phyloP scores from a whole-genome alignment of 1,284 basidiomycete species.

The Blastosporella zonata region DNA sequence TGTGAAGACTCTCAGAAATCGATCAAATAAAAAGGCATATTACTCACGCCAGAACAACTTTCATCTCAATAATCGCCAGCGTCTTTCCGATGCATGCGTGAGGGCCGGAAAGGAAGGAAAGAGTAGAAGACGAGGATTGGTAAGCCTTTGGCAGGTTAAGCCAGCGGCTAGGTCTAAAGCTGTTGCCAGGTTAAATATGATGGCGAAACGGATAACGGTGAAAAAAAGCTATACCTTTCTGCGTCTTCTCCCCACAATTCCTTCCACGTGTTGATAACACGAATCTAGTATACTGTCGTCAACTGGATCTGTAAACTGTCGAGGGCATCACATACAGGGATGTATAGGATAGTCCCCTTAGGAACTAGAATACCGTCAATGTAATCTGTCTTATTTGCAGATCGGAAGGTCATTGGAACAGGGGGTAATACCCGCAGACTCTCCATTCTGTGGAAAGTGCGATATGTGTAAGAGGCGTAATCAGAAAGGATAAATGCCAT shows the following conservation, averaged over 20 bases:
- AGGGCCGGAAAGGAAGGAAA: conserved; percentile 46
- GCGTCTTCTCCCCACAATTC: conserved; percentile 46
- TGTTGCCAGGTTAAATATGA: conserved; percentile 12
- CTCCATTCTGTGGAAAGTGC: conserved; percentile 14
- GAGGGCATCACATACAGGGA: conserved; percentile 35
- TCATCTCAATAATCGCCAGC: conserved; percentile 54
- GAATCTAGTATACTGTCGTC: conserved; percentile 33
- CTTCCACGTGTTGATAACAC: conserved; percentile 46
- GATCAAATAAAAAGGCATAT: not conserved
- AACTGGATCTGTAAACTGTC: not conserved
- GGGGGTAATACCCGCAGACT: conserved; percentile 41
- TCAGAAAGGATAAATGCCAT: conserved; percentile 16
- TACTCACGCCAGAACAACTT: conserved; percentile 40
- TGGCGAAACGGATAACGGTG: not conserved
- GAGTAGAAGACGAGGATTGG: conserved; percentile 34
- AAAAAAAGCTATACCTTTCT: conserved; percentile 31
- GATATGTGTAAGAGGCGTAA: not conserved
- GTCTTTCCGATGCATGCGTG: conserved; percentile 50
- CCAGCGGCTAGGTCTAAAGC: conserved; percentile 44
- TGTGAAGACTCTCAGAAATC: conserved; percentile 14
- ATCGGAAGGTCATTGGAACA: conserved; percentile 44
- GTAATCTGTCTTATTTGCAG: conserved; percentile 39
- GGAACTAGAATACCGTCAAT: conserved; percentile 45
- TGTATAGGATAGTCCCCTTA: conserved; percentile 44
- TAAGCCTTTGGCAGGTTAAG: conserved; percentile 36